Base-by-base conservation (phyloP, 2,329 filamentous ascomycete species). In the Ascochyta lentis region DNA sequence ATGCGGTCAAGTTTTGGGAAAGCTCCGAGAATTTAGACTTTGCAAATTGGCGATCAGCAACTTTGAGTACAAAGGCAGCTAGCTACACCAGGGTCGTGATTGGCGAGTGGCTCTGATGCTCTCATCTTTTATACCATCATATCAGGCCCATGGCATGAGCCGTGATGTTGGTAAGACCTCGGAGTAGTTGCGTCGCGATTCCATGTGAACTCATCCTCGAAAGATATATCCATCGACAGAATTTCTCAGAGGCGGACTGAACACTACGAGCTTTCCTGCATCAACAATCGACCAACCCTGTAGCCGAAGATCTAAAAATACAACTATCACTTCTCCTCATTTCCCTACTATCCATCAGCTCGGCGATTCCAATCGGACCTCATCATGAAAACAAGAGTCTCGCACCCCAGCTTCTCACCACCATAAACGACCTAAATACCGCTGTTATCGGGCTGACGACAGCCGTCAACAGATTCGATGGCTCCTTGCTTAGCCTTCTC, bases 391-490 rank as follows among this genome's bases (percentile, higher is more conserved):
- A 15, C 33, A 42, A 55, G n/a, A 51, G 46, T 19, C 51, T 52
- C n/a, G 56, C 61, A 4, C 49, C 59, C 2, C 43, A 64, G 42
- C 42, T 68, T 5, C 55, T 62, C 13, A 37, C 43, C 10, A 56
- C 64, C 5, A 65, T 67, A 43, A 50, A 42, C 6, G 56, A 51
- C 6, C 54, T 67, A 2, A 65, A 64, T 44, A 42, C 56, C 3
- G 61, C 60, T 4, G 54, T 65, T 13, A 49, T 46, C 12, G 31
- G 53, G 5, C 59, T 67, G 3, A 69, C 65, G 15, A 48, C 49
- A 10, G 66, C 63, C 3, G 64, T 69, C 29, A 64, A 61, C 40
- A 56, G 52, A 8, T 69, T 66, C 42, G 65, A 69, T 27, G 63
- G 63, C 27, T 59, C 56, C 1, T 38, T 66, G 2, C 40, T 69